phyloP scores from a whole-genome alignment of 163 green algal species.

The Scenedesmus sp. region DNA sequence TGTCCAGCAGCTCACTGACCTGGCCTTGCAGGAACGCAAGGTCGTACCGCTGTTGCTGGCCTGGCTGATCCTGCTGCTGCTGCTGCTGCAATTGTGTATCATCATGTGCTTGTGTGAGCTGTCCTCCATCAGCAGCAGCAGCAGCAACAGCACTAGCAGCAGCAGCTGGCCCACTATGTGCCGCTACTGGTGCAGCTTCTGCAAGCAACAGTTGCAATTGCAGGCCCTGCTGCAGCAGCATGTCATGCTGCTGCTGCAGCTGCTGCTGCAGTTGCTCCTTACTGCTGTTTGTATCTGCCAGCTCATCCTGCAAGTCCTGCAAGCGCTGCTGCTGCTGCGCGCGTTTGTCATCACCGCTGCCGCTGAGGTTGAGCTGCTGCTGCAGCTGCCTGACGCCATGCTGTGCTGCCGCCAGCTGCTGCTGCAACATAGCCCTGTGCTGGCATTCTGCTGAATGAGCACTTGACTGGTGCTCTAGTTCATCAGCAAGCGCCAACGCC shows the following conservation, averaged over 20 bases:
- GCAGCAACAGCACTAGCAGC: neutral
- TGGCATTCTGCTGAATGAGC: neutral
- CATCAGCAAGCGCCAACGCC: neutral
- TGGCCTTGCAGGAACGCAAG: neutral
- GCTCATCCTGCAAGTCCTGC: neutral
- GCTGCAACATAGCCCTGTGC: neutral
- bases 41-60: slow-evolving; percentile 14
- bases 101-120: neutral
- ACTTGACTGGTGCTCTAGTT: neutral
- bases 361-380: neutral
- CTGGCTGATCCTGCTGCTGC: slow-evolving; percentile 32
- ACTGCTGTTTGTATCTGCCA: neutral
- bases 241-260: neutral
- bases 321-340: neutral
- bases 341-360: neutral
- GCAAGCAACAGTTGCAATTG: slow-evolving; percentile 3
- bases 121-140: neutral
- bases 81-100: slow-evolving; percentile 7
- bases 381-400: neutral
- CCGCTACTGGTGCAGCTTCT: neutral
- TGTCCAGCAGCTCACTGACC: neutral
- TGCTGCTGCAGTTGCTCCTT: slow-evolving; percentile 6
- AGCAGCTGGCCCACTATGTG: neutral
- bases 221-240: neutral
- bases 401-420: slow-evolving; percentile 2